These are phyloP conservation scores for Cyclotella choctawhatcheeana DNA, from an alignment of 108 stramenopile genomes.

Conservation along the genomic window DNA sequence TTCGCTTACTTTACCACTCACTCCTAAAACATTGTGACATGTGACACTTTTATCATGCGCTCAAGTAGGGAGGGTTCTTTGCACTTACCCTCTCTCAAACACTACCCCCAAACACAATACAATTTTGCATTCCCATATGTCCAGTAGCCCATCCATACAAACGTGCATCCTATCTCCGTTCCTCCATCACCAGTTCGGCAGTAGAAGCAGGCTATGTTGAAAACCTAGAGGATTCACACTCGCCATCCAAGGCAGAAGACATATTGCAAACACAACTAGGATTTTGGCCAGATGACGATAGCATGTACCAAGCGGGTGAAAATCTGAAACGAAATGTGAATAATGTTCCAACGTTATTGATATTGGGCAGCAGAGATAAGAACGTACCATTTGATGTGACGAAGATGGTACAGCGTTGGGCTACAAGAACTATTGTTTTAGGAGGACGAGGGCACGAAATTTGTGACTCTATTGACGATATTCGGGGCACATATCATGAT, in stretches of 20 bases:
- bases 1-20: background rate
- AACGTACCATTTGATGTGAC: conserved; percentile 47
- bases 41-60: background rate
- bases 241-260: conserved; percentile 22
- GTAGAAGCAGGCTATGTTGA: background rate
- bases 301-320: conserved; percentile 38
- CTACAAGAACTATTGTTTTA: conserved; percentile 42
- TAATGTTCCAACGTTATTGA: conserved; percentile 37
- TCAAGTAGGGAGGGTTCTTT: conserved; percentile 45
- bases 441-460: conserved; percentile 49
- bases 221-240: conserved; percentile 10
- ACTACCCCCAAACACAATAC: conserved; percentile 10
- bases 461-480: conserved; percentile 29
- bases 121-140: conserved; percentile 50
- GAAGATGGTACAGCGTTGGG: conserved; percentile 34
- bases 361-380: conserved; percentile 36
- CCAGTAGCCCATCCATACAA: conserved; percentile 43
- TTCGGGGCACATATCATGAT: conserved; percentile 19
- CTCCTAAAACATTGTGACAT: background rate
- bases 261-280: conserved; percentile 41
- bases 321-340: conserved; percentile 10
- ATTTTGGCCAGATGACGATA: conserved; percentile 29
- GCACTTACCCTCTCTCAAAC: conserved; percentile 28
- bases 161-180: conserved; percentile 44
- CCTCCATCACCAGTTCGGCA: conserved; percentile 25